A percentile compares a stretch with the other conserved stretches of the same genome.
phyloP scores from a whole-genome alignment of 2,329 filamentous ascomycete species.

The Aspergillus versicolor region DNA sequence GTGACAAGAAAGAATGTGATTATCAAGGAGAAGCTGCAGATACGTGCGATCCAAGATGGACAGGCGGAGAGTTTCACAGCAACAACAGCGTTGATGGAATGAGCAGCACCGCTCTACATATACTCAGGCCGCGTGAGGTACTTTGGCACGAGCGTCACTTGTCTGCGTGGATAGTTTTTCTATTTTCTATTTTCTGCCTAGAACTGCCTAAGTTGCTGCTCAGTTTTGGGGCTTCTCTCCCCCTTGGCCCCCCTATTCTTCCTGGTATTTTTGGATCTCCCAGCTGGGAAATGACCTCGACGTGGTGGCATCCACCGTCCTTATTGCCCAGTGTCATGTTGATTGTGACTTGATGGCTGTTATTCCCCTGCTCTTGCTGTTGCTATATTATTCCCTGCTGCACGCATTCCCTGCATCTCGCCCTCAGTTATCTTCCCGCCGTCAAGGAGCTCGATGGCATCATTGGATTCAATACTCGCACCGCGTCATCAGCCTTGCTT shows the following conservation, averaged over 20 bases:
- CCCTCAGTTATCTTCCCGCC: no score
- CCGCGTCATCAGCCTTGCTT: slow-evolving; percentile 1
- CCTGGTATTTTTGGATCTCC: slow-evolving; percentile 4
- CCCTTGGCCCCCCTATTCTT: not conserved
- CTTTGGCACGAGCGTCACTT: slow-evolving; percentile 6
- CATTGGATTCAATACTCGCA: not conserved
- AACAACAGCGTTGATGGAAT: not conserved
- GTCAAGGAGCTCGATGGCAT: not conserved
- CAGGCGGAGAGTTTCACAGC: slow-evolving; percentile 4
- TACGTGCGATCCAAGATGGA: not conserved
- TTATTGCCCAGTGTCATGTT: slow-evolving; percentile 3
- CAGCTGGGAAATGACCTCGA: slow-evolving; percentile 4
- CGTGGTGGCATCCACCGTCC: not conserved
- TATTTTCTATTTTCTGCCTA: slow-evolving; percentile 1
- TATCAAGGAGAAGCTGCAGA: slow-evolving; percentile 2
- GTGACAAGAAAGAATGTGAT: slow-evolving; percentile 7
- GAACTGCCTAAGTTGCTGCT: not conserved
- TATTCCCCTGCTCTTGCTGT: not conserved
- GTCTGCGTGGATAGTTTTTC: not conserved
- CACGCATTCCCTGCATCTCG: no score
- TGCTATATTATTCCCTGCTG: not conserved
- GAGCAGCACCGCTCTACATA: not conserved
- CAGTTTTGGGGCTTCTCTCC: not conserved
- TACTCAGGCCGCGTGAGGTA: not conserved
- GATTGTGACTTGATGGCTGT: not conserved